Base-by-base conservation (phyloP, 208 protist genomes). In the Acanthamoeba triangularis region DNA sequence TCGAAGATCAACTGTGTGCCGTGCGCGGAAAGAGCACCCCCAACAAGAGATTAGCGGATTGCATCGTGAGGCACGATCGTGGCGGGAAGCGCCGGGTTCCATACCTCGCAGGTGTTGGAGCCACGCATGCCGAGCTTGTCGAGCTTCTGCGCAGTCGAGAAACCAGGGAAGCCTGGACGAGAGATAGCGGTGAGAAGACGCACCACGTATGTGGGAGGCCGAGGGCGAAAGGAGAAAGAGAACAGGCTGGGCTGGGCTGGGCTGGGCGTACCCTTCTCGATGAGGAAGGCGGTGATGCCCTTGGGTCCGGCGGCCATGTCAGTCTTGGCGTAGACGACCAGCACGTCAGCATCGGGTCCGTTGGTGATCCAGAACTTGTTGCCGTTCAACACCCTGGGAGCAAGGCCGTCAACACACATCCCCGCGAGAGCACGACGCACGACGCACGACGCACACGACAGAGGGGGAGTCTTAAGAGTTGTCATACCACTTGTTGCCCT, bases 321-420 rank as follows among this genome's bases (percentile, higher is more conserved):
- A 37, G 99, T 99, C 96, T 99, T 99, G 6, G 99, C 99, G 97
- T 99, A 99, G 54, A 99, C 98, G 69, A 99, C 97, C 33, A 98
- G 98, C 61, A 99, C 97, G 96, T 99, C 99, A 14, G 99, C 99
- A 90, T 99, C 98, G 30, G 98, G 98, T 11, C 99, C 99, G 96
- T 99, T 99, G 4, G 99, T 99, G 88, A 99, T 99, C 99, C 99
- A 99, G 87, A 99, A 99, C 97, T 99, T 99, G 87, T 97, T 99
- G 44, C 99, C 99, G 95, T 99, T 99, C 20, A 99, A 97, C 23
- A 99, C 94, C 74, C 74, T 84, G 30, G 11, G 11, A 35, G 10
- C 96, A 98, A 54, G 96, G 35, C 8, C 35, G 18, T 7, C 69
- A 93, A n/a, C 78, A 52, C 49, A 8, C 7, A 23, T 18, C 25